Conservation (phyloP, 495 filamentous ascomycete species). For the Penicillium canariense region DNA sequence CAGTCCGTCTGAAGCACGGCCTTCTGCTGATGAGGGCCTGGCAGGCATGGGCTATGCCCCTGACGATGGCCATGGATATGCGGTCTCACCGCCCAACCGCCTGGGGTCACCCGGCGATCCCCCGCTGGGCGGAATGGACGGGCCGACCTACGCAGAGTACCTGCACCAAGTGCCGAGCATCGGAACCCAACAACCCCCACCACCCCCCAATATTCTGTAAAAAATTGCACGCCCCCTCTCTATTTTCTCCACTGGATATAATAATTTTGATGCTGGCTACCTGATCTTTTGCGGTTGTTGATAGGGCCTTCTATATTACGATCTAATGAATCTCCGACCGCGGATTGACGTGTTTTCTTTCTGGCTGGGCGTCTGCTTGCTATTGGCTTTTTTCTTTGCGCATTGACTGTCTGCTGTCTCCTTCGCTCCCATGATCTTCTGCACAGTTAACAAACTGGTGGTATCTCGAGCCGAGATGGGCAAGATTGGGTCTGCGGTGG, state of each 20-base stretch:
- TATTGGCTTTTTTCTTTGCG: background rate
- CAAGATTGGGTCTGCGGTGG: background rate
- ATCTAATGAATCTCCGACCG: slow-evolving; percentile 18
- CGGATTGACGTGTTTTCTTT: background rate
- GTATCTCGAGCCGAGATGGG: background rate
- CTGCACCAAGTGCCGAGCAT: slow-evolving; percentile 13
- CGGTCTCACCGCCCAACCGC: slow-evolving; percentile 15
- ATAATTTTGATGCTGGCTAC: background rate
- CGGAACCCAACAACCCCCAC: slow-evolving; percentile 5
- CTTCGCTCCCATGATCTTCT: background rate
- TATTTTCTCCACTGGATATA: slow-evolving; percentile 15
- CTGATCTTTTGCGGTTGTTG: slow-evolving; percentile 7
- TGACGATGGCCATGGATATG: slow-evolving; percentile 15
- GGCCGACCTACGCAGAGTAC: slow-evolving; percentile 11
- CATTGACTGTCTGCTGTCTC: background rate
- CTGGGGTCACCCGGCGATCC: slow-evolving; percentile 18
- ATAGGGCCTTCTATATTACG: slow-evolving; percentile 9
- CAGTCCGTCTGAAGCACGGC: slow-evolving; percentile 28
- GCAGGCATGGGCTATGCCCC: slow-evolving; percentile 8
- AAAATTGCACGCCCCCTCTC: background rate
- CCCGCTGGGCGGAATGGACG: slow-evolving; percentile 17
- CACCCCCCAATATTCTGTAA: slow-evolving; percentile 16
- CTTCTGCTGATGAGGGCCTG: slow-evolving; percentile 18
- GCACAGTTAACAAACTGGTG: background rate
- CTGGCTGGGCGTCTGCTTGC: background rate